Evolutionary conservation across 1,284 basidiomycete species (phyloP).

Genomic region (Ustilago trichophora): DNA sequence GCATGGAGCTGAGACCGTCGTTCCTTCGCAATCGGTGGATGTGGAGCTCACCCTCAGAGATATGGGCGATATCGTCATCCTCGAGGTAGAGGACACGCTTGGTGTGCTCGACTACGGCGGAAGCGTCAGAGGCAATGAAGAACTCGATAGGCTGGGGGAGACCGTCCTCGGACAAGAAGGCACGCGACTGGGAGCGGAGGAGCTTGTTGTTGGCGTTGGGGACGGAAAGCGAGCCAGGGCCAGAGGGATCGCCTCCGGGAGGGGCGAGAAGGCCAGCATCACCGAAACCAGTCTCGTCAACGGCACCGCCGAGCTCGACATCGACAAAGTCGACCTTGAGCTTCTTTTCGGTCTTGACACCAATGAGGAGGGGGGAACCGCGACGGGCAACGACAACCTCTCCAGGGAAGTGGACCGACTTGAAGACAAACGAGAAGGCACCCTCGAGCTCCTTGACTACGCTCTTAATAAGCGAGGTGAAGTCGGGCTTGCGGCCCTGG

Average conservation of each 20-base stretch:
- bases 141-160: constrained; percentile 99
- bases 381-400: constrained; percentile 95
- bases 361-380: constrained; percentile 94
- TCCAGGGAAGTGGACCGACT: constrained; percentile 93
- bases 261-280: constrained; percentile 74
- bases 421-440: constrained; percentile 99
- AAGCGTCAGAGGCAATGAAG: constrained; percentile 97
- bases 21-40: constrained; percentile 97
- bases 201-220: constrained; percentile 73
- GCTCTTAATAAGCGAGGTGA: constrained; percentile 91
- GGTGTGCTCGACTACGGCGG: constrained; percentile 97
- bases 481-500: constrained; percentile 84
- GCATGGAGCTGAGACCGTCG: constrained; percentile 78
- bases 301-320: constrained; percentile 74
- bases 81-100: constrained; percentile 98
- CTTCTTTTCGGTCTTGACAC: constrained; percentile 99
- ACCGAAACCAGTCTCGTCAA: constrained; percentile 49
- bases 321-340: constrained; percentile 99
- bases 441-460: constrained; percentile 98
- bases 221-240: constrained; percentile 62
- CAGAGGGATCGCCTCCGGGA: constrained; percentile 69
- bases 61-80: constrained; percentile 98
- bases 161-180: constrained; percentile 98
- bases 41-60: constrained; percentile 92
- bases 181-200: constrained; percentile 92